Evolutionary conservation across 1,284 basidiomycete species (phyloP), one percentile per base, ranked within the genome.

Genomic region (Omphalotus olearius): DNA sequence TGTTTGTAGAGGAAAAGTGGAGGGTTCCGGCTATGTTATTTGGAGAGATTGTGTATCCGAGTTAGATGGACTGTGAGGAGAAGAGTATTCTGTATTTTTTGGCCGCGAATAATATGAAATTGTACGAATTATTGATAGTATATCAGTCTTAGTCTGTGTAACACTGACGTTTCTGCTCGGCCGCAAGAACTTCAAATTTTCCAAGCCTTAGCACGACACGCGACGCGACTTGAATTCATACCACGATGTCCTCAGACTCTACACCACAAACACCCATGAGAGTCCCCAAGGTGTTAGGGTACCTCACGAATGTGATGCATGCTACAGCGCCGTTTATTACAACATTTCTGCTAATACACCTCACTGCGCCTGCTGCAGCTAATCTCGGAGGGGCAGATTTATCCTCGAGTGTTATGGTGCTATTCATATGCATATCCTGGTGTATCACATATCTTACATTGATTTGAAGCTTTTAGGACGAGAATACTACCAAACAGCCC

Each of bases 401-500:
- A 16, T 72, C 88, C 6, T 87, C 85, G 0, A 79, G 79, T 59
- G 78, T 79, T 30, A 85, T 90, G 87, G 88, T 85, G 35, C 14
- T 38, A n/a, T 33, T 42, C n/a, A 30, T 28, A 28, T 43, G 28
- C 36, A 18, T 41, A 6, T 48, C 37, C 26, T 28, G 23, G 33
- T 36, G 11, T 38, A 36, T 17, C 33, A 50, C 35, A 44, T 35
- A 23, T 23, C 43, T 25, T 46, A 35, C 25, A 25, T 20, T 4
- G 13, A 23, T 33, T 13, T 16, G n/a, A 55, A 89, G 87, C 69
- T 90, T 20, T 67, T 90, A 7, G 86, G 87, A 10, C 71, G 88
- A 44, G 88, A 90, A 66, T 89, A 88, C 67, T 90, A 91, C 62
- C 86, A 90, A 63, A 85, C 82, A 0, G 43, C 68, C 0, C 74